A percentile compares a stretch with the other conserved stretches of the same genome.
phyloP scores from a whole-genome alignment of 192 early-diverging fungal genomes.

The Backusella liffmaniae region DNA sequence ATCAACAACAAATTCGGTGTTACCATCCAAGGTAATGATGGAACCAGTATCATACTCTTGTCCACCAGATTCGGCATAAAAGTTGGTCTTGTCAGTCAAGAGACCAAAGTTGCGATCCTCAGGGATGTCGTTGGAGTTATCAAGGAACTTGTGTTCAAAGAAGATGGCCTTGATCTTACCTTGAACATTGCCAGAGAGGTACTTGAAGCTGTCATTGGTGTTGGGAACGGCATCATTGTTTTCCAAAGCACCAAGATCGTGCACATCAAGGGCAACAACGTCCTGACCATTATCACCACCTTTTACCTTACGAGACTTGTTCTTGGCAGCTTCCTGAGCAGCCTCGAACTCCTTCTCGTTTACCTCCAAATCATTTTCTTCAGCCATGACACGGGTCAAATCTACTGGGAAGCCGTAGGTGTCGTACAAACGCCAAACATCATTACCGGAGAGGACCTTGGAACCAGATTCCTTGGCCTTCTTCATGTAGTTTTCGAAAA shows the following conservation, averaged over 20 bases:
- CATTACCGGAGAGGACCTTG: constrained; percentile 72
- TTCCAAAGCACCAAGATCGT: constrained; percentile 85
- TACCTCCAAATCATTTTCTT: constrained; percentile 85
- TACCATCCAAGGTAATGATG: constrained; percentile 78
- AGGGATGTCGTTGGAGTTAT: constrained; percentile 51
- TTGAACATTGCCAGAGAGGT: constrained; percentile 63
- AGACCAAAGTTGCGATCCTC: constrained; percentile 73
- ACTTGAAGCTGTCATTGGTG: constrained; percentile 89
- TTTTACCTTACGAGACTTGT: constrained; percentile 61
- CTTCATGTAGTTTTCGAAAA: constrained; percentile 78
- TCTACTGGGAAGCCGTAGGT: constrained; percentile 99
- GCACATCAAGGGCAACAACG: constrained; percentile 84
- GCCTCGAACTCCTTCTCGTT: constrained; percentile 82
- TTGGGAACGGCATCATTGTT: constrained; percentile 65
- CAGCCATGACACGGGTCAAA: constrained; percentile 97
- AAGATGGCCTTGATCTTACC: constrained; percentile 83
- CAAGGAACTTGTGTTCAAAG: constrained; percentile 48
- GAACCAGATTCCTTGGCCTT: constrained; percentile 63
- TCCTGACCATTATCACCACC: constrained; percentile 50
- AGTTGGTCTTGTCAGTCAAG: constrained; percentile 92
- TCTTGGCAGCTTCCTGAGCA: constrained; percentile 78
- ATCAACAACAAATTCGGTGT: constrained; percentile 88
- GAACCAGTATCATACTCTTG: constrained; percentile 93
- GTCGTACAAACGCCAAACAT: constrained; percentile 98
- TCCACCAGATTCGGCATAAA: constrained; percentile 97